Base-by-base conservation (phyloP, 306 rosid genomes). In the Ziziphus jujuba region DNA sequence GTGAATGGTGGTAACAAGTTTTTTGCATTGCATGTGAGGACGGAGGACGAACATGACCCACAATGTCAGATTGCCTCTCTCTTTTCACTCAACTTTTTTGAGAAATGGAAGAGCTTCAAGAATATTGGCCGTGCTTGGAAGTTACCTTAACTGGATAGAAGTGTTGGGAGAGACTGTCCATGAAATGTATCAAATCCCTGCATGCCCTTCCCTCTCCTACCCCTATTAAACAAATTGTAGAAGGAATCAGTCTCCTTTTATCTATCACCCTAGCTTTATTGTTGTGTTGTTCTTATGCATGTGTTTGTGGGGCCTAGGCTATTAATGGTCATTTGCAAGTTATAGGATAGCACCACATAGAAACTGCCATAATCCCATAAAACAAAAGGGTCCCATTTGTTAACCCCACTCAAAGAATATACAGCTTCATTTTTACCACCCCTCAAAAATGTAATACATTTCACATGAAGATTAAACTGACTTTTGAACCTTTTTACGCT, bases 61-160 rank as follows among this genome's bases (percentile, higher is more conserved):
- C 31, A 47, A 55, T 17, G 45, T 35, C 71, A 63, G 73, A 8
- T 60, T 71, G 57, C 50, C 56, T 28, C 49, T 13, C 33, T n/a
- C 33, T 33, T 16, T 7, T 23, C 2, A 49, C 67, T 71, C 44
- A 48, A 70, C 84, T 64, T 77, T 14, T 74, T 45, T 62, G 66
- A 74, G 72, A 73, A 69, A 33, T 48, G 50, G 60, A 58, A 73
- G 54, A 72, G 35, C 56, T 63, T 65, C 35, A n/a, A 34, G 44
- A 24, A 28, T 19, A 34, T 43, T 69, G 74, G 9, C 6, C 21
- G 66, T 50, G 56, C 72, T 40, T 2, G n/a, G 16, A 60, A 23
- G 0, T 62, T 70, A 43, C 91, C 81, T 44, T 28, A 80, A 75
- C 59, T 75, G 45, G 61, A 62, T 50, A 63, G 14, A 28, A 55